Evolutionary conservation across 495 filamentous ascomycete species (phyloP).

Genomic region (Annulohypoxylon moriforme): DNA sequence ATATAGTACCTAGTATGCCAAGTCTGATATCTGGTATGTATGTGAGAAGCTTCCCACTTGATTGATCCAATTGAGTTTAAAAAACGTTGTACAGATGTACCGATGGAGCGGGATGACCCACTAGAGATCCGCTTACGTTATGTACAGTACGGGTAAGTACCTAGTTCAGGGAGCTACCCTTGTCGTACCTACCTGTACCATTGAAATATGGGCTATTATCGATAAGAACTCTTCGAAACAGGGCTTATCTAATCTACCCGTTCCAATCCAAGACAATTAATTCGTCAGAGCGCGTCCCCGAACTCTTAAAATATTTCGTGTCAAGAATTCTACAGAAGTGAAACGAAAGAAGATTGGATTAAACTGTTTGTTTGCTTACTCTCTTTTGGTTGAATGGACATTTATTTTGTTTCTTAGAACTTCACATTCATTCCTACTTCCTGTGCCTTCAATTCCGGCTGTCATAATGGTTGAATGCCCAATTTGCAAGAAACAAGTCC

Average conservation of each 20-base stretch:
- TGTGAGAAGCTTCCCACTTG: neutral
- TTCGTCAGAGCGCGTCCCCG: conserved; percentile 24
- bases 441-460: neutral
- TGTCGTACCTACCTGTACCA: too few relatives aligned
- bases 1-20: neutral
- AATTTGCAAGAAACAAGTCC: conserved; percentile 82
- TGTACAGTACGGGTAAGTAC: neutral
- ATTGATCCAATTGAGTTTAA: neutral
- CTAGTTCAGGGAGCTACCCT: neutral
- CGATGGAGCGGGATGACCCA: neutral
- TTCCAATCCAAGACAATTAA: neutral
- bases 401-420: conserved; percentile 1
- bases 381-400: neutral
- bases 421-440: neutral
- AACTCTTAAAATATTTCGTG: conserved; percentile 19
- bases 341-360: neutral
- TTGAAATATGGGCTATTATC: neutral
- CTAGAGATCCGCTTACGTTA: neutral
- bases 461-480: conserved; percentile 84
- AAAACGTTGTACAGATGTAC: neutral
- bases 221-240: neutral
- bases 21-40: neutral
- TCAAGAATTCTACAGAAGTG: conserved; percentile 16
- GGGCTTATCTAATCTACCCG: neutral
- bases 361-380: neutral